phyloP scores from a whole-genome alignment of 768 basidiomycete genomes.

The Suillus sp. region DNA sequence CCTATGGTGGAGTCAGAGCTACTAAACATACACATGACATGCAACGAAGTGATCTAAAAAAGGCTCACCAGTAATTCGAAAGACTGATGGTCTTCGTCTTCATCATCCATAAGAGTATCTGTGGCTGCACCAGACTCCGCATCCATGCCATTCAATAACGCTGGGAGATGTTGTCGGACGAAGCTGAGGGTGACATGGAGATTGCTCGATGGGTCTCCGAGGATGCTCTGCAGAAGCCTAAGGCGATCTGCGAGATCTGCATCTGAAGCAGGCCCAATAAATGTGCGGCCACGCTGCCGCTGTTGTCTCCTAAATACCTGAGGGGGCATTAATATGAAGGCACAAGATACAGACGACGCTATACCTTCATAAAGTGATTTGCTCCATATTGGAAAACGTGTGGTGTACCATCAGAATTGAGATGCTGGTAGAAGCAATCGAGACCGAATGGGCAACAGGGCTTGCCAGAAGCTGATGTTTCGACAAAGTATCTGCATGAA shows the following conservation, averaged over 20 bases:
- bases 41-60: constrained; percentile 18
- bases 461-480: constrained; percentile 44
- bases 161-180: constrained; percentile 36
- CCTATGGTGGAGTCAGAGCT: constrained; percentile 34
- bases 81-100: constrained; percentile 17
- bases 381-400: constrained; percentile 58
- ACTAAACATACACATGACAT: constrained; percentile 25
- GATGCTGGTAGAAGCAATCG: constrained; percentile 82
- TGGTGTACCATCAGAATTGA: constrained; percentile 64
- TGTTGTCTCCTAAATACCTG: constrained; percentile 31
- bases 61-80: constrained; percentile 30
- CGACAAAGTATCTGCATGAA: constrained; percentile 58
- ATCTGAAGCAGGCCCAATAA: constrained; percentile 28
- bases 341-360: constrained; percentile 36
- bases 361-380: constrained; percentile 54
- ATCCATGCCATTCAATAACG: constrained; percentile 28
- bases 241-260: constrained; percentile 34
- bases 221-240: constrained; percentile 51
- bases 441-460: constrained; percentile 77
- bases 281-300: constrained; percentile 18
- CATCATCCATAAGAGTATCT: constrained; percentile 33
- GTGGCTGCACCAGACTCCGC: background rate
- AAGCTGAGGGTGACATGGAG: constrained; percentile 42
- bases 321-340: constrained; percentile 27
- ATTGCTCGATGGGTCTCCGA: constrained; percentile 49